These are phyloP conservation scores for Penicilliopsis zonata DNA, from an alignment of 495 filamentous ascomycete genomes.

Conservation along the genomic window DNA sequence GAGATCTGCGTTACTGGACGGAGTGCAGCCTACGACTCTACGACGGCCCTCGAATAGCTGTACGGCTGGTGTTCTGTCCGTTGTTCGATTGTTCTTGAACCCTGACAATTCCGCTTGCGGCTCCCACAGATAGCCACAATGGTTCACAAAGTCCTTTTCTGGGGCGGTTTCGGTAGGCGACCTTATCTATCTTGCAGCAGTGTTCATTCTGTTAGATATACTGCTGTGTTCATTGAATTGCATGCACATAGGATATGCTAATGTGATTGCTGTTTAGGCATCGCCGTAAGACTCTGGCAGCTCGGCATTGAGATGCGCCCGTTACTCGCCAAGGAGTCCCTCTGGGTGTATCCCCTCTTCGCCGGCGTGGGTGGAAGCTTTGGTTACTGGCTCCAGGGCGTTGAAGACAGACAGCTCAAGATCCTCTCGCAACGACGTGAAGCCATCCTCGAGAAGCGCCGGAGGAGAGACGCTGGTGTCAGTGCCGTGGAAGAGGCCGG, in stretches of 20 bases:
- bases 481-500: conserved; percentile 23
- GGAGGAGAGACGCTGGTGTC: conserved; percentile 51
- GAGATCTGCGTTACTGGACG: neutral
- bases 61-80: neutral
- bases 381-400: conserved; percentile 89
- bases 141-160: conserved; percentile 85
- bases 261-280: conserved; percentile 40
- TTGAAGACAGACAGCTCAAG: conserved; percentile 64
- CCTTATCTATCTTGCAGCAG: conserved; percentile 3
- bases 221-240: neutral
- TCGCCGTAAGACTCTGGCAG: conserved; percentile 86
- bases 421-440: conserved; percentile 66
- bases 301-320: conserved; percentile 98
- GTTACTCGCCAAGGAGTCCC: conserved; percentile 60
- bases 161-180: conserved; percentile 85
- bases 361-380: conserved; percentile 75
- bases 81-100: neutral
- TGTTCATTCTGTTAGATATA: conserved; percentile 1
- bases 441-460: conserved; percentile 76
- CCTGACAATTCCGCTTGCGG: neutral
- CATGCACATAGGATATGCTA: neutral
- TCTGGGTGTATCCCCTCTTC: conserved; percentile 91
- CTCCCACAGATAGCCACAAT: conserved; percentile 21
- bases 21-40: neutral
- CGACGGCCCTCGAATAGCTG: neutral